A percentile compares a stretch with the other conserved stretches of the same genome.
Conservation (phyloP, 768 basidiomycete species). For the Dendrothele bispora region DNA sequence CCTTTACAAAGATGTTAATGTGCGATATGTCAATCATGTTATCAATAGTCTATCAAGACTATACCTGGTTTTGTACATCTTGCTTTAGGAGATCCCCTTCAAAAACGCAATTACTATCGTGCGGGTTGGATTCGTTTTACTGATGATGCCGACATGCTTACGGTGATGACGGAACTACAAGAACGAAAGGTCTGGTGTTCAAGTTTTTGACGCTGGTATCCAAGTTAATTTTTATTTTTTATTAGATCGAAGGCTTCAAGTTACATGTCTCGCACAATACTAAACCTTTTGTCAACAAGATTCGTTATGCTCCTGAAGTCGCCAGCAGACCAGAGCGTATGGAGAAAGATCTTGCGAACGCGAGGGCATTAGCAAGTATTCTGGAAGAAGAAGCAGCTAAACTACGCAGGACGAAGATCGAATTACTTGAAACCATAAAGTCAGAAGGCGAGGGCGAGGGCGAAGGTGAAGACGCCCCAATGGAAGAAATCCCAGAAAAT, state of each 20-base stretch:
- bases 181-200: constrained; percentile 73
- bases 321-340: constrained; percentile 80
- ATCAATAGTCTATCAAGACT: constrained; percentile 74
- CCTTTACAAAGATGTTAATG: too few relatives aligned
- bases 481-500: constrained; percentile 18
- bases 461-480: constrained; percentile 28
- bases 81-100: constrained; percentile 87
- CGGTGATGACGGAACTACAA: constrained; percentile 69
- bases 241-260: constrained; percentile 92
- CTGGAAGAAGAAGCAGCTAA: constrained; percentile 70
- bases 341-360: constrained; percentile 77
- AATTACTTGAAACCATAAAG: constrained; percentile 25
- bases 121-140: constrained; percentile 91
- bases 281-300: constrained; percentile 73
- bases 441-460: constrained; percentile 22
- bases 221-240: constrained; percentile 9
- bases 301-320: constrained; percentile 81
- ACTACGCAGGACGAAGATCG: too few relatives aligned
- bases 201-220: constrained; percentile 1
- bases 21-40: constrained; percentile 7
- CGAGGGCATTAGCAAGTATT: constrained; percentile 66
- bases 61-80: constrained; percentile 85
- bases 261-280: constrained; percentile 84
- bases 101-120: constrained; percentile 92
- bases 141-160: constrained; percentile 81